Evolutionary conservation across 441 rosid genomes (phyloP), one percentile per base, ranked within the genome.

Genomic region (Codiaeum variegatum): DNA sequence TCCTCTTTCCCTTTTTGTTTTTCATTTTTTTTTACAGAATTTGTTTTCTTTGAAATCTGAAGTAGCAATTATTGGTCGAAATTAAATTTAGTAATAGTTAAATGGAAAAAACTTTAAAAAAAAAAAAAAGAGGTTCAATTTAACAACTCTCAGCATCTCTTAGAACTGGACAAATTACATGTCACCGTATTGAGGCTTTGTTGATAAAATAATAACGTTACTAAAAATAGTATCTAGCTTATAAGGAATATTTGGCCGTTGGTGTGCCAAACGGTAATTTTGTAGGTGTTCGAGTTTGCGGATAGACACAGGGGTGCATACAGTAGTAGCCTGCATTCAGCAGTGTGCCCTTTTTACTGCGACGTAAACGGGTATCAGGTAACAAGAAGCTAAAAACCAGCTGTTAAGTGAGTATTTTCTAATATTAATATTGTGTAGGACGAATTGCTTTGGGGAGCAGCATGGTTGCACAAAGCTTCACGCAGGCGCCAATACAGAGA

Each of bases 301-400:
- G 94, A 94, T 73, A 82, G 40, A 67, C 84, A 88, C 81, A 85
- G 97, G 42, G 98, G 98, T 71, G 93, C 98, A 36, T 94, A 94
- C 58, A 92, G 97, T 49, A 81, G 85, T 52, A 89, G 93, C 75
- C 72, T 83, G 2, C 81, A 84, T 51, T 79, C 87, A 11, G 86
- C 72, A 73, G 86, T 80, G 15, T 94, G 98, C 78, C 97, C 98
- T 23, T 94, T 94, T 77, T 94, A 94, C 78, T 94, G 98, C 56
- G 97, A 92, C 56, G 92, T 90, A 69, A 87, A 90, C 52, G 98
- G 97, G 13, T 94, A 85, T 78, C 97, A 94, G 91, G 98, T 88
- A 82, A 76, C 36, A 24, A 7, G 21, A 28, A 46, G 34, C 61
- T 71, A 16, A 60, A 67, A 64, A 42, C 24, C 13, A 76, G 54